A percentile compares a stretch with the other conserved stretches of the same genome.
Evolutionary conservation across 2,329 filamentous ascomycete species (phyloP).

Genomic region (Colletotrichum chlorophyti): DNA sequence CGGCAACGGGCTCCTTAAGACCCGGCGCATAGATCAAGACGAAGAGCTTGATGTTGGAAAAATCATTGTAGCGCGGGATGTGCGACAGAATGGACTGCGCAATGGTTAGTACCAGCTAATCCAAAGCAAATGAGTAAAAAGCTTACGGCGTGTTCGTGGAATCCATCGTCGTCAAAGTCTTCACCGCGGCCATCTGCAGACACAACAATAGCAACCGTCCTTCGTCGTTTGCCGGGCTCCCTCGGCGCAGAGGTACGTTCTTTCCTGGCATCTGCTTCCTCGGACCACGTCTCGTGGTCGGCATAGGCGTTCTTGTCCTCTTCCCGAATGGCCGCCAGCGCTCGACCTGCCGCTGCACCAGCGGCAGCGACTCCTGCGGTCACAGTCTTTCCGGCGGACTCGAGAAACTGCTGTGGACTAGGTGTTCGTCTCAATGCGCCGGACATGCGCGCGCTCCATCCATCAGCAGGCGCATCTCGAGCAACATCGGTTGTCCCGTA

Average conservation of each 20-base stretch:
- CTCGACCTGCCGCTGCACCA: conserved; percentile 81
- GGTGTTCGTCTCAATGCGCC: conserved; percentile 82
- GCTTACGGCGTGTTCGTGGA: conserved; percentile 84
- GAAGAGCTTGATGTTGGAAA: conserved; percentile 78
- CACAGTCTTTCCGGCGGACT: conserved; percentile 81
- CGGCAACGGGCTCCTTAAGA: conserved; percentile 70
- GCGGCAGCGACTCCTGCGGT: conserved; percentile 83
- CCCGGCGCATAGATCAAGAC: conserved; percentile 88
- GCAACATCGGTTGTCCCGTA: conserved; percentile 47
- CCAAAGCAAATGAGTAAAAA: not conserved
- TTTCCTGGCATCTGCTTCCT: conserved; percentile 79
- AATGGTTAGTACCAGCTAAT: conserved; percentile 15
- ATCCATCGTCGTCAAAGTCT: conserved; percentile 62
- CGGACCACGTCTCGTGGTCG: conserved; percentile 91
- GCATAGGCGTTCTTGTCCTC: conserved; percentile 81
- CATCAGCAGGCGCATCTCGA: conserved; percentile 46
- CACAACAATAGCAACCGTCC: conserved; percentile 86
- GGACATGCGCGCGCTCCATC: conserved; percentile 80
- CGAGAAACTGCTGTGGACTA: conserved; percentile 87
- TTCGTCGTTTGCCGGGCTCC: conserved; percentile 60
- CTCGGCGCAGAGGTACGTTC: conserved; percentile 47
- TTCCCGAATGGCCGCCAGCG: conserved; percentile 82
- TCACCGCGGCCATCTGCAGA: conserved; percentile 75
- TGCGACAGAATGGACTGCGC: conserved; percentile 83
- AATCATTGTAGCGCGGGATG: conserved; percentile 79